Evolutionary conservation across 164 flowering plant species (phyloP), one percentile per base, ranked within the genome.

Genomic region (Tinospora cordifolia): DNA sequence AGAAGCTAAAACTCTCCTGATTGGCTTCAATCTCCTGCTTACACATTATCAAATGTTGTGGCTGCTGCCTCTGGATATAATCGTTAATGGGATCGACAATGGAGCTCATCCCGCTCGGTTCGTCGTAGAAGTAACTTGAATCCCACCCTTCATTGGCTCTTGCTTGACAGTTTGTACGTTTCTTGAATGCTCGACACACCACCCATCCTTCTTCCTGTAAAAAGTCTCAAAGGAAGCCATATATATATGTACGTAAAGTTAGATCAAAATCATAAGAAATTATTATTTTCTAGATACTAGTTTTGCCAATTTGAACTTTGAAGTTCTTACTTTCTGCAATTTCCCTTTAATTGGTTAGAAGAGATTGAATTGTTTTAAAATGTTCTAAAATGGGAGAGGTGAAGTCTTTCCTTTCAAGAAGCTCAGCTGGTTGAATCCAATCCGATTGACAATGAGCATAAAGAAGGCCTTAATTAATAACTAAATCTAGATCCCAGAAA

Each of bases 141-240:
- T 87, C 87, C 90, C 91, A 87, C 3, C 76, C 79, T 78, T 83
- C 85, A 7, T 63, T 74, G 76, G 21, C 75, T 81, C 82, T 86
- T 40, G 76, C 74, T 71, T 80, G 90, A 63, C 79, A 72, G 58
- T 40, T 87, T 46, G 84, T 62, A 76, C 87, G 62, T 77, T 92
- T 92, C 86, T 86, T 92, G 83, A 92, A 92, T 65, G 96, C 96
- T 70, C 96, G 81, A 70, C 98, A 92, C 5, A 92, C 96, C 5
- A 92, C 98, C 98, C 98, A 92, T 70, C 98, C 98, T 83, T 92
- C 98, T 82, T 92, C 98, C 98, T 92, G 87, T 69, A 78, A 75
- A 57, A 30, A 74, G 5, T 2, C 15, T 49, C 38, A 22, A 68
- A 17, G 8, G 12, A 69, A 67, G n/a, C 21, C 54, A 38, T 47